Conservation (phyloP, 1,139 yeast species). For the Groenewaldozyma sp. region DNA sequence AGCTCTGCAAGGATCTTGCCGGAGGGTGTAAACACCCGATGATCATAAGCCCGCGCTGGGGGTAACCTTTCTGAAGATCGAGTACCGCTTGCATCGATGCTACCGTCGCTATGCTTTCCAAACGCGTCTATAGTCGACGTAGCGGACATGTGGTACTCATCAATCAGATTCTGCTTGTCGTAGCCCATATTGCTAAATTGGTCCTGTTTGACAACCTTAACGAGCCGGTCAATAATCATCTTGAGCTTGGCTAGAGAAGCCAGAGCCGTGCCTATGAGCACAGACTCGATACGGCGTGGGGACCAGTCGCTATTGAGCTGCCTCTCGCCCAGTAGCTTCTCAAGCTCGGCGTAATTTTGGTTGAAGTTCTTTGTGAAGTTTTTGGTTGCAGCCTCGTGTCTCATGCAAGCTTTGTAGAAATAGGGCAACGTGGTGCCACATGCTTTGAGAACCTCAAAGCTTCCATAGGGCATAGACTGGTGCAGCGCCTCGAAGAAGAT, state of each 20-base stretch:
- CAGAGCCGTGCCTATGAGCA: conserved; percentile 59
- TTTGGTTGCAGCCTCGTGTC: conserved; percentile 86
- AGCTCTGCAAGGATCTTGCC: conserved; percentile 80
- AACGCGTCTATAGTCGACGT: conserved; percentile 71
- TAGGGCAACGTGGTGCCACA: conserved; percentile 76
- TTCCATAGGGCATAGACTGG: conserved; percentile 57
- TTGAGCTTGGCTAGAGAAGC: conserved; percentile 58
- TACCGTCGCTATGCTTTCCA: conserved; percentile 36
- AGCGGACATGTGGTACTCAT: conserved; percentile 44
- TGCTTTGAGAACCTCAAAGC: conserved; percentile 66
- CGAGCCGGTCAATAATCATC: conserved; percentile 53
- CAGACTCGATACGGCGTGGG: conserved; percentile 41
- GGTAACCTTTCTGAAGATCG: conserved; percentile 23
- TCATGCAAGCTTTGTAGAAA: conserved; percentile 82
- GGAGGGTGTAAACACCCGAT: conserved; percentile 79
- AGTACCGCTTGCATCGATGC: conserved; percentile 6
- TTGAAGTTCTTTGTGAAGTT: conserved; percentile 40
- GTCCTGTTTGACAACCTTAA: conserved; percentile 30
- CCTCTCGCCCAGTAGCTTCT: conserved; percentile 26
- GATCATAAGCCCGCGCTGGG: conserved; percentile 29
- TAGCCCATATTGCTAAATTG: conserved; percentile 29
- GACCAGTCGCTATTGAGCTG: conserved; percentile 33
- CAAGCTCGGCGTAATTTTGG: conserved; percentile 14
- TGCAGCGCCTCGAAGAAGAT: conserved; percentile 68
- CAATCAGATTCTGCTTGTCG: conserved; percentile 29